Evolutionary conservation across 345 rosid species (phyloP).

Genomic region (Durio zibethinus): DNA sequence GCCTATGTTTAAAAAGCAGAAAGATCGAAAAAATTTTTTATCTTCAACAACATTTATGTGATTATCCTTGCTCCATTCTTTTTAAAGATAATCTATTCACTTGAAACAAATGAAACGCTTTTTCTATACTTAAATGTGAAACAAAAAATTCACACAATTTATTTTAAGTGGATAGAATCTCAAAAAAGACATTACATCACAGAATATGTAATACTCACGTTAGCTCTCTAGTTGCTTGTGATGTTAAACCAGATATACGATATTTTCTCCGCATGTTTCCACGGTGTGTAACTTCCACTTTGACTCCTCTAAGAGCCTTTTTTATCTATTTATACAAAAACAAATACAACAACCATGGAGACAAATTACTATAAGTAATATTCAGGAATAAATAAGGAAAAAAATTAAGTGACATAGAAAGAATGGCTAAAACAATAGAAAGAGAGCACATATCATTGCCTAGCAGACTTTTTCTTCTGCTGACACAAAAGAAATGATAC

Average conservation of each 20-base stretch:
- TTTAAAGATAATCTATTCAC: background rate
- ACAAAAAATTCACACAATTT: background rate
- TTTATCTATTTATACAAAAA: constrained; percentile 54
- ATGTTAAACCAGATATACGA: constrained; percentile 85
- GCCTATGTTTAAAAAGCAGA: background rate
- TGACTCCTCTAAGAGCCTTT: constrained; percentile 89
- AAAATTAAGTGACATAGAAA: background rate
- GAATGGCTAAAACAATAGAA: background rate
- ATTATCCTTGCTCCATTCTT: background rate
- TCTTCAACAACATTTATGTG: background rate
- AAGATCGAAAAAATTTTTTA: background rate
- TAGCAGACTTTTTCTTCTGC: background rate
- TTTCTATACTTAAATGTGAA: background rate
- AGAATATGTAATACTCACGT: constrained; percentile 52
- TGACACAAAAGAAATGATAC: background rate
- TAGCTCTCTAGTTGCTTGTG: constrained; percentile 84
- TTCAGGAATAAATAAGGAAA: background rate
- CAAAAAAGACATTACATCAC: background rate
- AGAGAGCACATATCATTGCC: background rate
- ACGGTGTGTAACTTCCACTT: constrained; percentile 88
- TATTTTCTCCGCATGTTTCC: constrained; percentile 96
- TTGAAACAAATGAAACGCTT: background rate
- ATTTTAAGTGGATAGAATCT: background rate
- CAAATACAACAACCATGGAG: background rate
- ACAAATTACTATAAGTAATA: background rate